Evolutionary conservation across 1,284 basidiomycete genomes (phyloP), one percentile per base, ranked within the genome.

Genomic region (Hypsizygus ulmarius): DNA sequence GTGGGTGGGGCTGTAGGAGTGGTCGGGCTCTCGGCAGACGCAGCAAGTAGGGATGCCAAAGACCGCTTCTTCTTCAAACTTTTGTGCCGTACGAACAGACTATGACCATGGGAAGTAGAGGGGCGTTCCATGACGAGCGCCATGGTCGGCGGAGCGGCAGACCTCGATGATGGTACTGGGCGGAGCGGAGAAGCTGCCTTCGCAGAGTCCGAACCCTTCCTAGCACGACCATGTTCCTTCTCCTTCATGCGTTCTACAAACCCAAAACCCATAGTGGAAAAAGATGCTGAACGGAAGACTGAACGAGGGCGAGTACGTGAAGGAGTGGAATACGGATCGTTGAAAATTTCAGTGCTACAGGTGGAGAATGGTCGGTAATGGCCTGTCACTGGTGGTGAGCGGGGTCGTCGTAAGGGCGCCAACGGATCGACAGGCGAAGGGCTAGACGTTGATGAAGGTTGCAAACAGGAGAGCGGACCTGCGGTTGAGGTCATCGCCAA

Each of bases 41-140:
- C 41, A 38, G 52, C 36, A 32, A 64, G 58, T 40, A 66, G 54
- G 35, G 67, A 62, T n/a, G 62, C 58, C 40, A 67, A 51, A 7
- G 69, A 69, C 21, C 61, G 58, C 50, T 69, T 70, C 53, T 64
- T 65, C 59, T 60, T 67, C 38, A 69, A 32, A 3, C 52, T 49
- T 32, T 55, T 59, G 5, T 53, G 43, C 37, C 46, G 16, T 11
- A 50, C 50, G 33, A 57, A 56, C 9, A 54, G 40, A 4, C 59
- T 44, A 15, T 34, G 11, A 10, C 59, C 46, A 16, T 56, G 50
- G 7, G 59, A 56, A 4, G 56, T 50, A 3, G 54, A 48, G 18
- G 55, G 52, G 15, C 54, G 51, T 33, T 58, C 50, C n/a, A 38
- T 42, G 11, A 32, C 27, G 6, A 44, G 36, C 6, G 39, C 33